A percentile compares a stretch with the other conserved stretches of the same genome.
phyloP scores from a whole-genome alignment of 805 yeast genomes.

The Ogataea trehalophila region DNA sequence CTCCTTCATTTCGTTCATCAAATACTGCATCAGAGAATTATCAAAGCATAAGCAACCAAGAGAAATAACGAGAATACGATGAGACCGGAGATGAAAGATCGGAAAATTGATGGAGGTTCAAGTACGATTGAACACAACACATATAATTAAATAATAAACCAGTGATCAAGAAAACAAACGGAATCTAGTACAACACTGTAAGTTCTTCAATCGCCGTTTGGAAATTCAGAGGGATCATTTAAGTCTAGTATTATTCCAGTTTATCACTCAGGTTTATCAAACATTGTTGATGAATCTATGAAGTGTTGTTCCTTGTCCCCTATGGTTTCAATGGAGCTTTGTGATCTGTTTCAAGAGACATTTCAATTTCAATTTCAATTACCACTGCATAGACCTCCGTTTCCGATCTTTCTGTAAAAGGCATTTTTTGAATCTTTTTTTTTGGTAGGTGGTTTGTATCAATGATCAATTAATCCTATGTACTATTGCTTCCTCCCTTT shows the following conservation, averaged over 20 bases:
- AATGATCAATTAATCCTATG: no score
- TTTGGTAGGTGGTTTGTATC: no score
- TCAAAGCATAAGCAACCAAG: constrained; percentile 38
- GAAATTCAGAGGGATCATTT: constrained; percentile 25
- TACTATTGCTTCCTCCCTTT: no score
- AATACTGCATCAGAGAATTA: constrained; percentile 39
- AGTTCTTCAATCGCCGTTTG: constrained; percentile 53
- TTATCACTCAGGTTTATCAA: neutral
- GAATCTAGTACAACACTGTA: constrained; percentile 41
- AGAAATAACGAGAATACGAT: constrained; percentile 56
- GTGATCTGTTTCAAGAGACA: neutral
- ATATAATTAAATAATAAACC: constrained; percentile 49
- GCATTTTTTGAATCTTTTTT: no score
- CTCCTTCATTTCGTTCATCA: constrained; percentile 37
- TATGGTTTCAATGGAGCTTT: neutral
- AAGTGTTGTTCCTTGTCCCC: neutral
- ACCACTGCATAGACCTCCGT: neutral
- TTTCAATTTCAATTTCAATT: neutral
- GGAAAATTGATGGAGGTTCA: constrained; percentile 45
- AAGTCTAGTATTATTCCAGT: no score
- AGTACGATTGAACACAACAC: constrained; percentile 59
- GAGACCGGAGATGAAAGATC: constrained; percentile 40
- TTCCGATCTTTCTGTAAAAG: neutral
- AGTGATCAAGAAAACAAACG: constrained; percentile 49
- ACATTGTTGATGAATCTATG: neutral